Percentiles rank a stretch among this genome's conserved stretches.
These are phyloP conservation scores for Tricholoma saponaceum DNA, from an alignment of 768 basidiomycete species.

Conservation along the genomic window DNA sequence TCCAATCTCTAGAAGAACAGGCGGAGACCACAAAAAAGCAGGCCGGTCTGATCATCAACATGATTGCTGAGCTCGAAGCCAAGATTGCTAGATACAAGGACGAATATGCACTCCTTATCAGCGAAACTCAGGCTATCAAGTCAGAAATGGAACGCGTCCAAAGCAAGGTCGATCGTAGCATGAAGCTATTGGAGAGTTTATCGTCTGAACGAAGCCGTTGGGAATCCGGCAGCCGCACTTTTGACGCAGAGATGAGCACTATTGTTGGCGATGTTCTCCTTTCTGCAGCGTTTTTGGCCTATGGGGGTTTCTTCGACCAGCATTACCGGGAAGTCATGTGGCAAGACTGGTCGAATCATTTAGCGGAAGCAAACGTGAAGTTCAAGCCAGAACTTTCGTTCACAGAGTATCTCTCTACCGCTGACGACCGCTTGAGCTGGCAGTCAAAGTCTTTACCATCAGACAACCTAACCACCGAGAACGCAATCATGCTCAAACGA, in stretches of 20 bases:
- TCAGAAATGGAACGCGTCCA: conserved; percentile 97
- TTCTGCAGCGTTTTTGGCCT: conserved; percentile 94
- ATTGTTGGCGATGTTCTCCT: conserved; percentile 96
- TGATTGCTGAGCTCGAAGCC: conserved; percentile 88
- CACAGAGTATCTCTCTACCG: conserved; percentile 94
- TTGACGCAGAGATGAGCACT: conserved; percentile 97
- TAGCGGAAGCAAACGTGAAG: conserved; percentile 84
- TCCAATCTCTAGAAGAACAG: conserved; percentile 87
- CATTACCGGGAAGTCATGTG: conserved; percentile 96
- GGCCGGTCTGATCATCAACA: conserved; percentile 82
- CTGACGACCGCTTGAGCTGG: conserved; percentile 94
- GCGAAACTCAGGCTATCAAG: conserved; percentile 96
- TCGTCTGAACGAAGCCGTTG: conserved; percentile 93
- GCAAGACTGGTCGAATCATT: conserved; percentile 91
- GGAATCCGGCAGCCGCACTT: conserved; percentile 92
- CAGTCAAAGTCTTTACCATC: conserved; percentile 94
- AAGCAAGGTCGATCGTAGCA: conserved; percentile 93
- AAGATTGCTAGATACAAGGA: conserved; percentile 95
- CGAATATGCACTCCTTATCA: conserved; percentile 95
- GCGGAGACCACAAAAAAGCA: conserved; percentile 96
- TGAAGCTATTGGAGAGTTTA: conserved; percentile 90
- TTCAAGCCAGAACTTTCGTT: conserved; percentile 91
- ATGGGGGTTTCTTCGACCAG: conserved; percentile 98
- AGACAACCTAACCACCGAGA: conserved; percentile 94
- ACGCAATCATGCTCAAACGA: conserved; percentile 99